phyloP scores from a whole-genome alignment of 257 asterid genomes.

The Forsythia suspensa region DNA sequence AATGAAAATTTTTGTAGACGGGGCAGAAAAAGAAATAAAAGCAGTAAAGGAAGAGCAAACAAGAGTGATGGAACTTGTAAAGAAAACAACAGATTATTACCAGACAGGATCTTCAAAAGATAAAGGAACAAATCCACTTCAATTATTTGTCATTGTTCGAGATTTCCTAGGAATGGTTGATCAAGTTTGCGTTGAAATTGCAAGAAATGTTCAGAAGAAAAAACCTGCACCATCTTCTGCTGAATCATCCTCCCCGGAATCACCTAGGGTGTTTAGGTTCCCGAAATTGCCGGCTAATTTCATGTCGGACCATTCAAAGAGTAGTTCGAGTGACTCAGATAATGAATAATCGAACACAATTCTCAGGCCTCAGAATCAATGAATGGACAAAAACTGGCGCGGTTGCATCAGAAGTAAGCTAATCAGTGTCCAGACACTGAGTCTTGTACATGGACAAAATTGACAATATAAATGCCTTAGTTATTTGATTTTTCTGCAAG shows the following conservation, averaged over 20 bases:
- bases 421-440: constrained; percentile 8
- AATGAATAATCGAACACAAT: constrained; percentile 14
- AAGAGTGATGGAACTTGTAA: constrained; percentile 74
- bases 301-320: constrained; percentile 54
- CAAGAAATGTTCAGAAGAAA: constrained; percentile 67
- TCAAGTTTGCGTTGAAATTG: constrained; percentile 73
- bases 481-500: constrained; percentile 33
- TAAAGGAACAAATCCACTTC: constrained; percentile 52
- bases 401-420: constrained; percentile 27
- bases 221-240: constrained; percentile 37
- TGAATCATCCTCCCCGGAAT: constrained; percentile 44
- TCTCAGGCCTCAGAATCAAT: background rate
- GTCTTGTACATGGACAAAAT: constrained; percentile 35
- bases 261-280: constrained; percentile 70
- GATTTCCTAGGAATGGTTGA: constrained; percentile 92
- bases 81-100: constrained; percentile 74
- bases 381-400: background rate
- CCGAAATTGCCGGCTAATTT: constrained; percentile 81
- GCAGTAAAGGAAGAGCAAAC: constrained; percentile 49
- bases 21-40: constrained; percentile 57
- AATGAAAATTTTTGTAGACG: constrained; percentile 60
- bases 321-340: constrained; percentile 52
- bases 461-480: constrained; percentile 19
- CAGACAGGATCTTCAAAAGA: constrained; percentile 72
- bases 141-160: constrained; percentile 57